Evolutionary conservation across 352 stramenopile genomes (phyloP).

Genomic region (Globisporangium parvum): DNA sequence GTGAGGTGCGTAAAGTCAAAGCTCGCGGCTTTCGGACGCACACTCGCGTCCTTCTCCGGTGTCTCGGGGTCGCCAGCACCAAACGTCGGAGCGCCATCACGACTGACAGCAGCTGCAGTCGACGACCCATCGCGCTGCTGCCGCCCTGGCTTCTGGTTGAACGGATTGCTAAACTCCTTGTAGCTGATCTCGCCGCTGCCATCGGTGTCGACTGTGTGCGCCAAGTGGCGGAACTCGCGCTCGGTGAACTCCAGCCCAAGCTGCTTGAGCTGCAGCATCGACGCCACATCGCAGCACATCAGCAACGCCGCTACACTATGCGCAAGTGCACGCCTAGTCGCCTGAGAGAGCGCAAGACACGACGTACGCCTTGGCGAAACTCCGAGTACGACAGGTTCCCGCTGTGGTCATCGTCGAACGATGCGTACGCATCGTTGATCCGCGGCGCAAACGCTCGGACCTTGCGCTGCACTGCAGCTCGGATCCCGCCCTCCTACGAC

Average conservation of each 20-base stretch:
- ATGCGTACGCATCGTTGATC: conserved; percentile 45
- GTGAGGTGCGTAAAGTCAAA: conserved; percentile 47
- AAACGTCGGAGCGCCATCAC: too few species aligned
- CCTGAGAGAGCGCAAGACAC: neutral
- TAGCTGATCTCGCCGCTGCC: conserved; percentile 54
- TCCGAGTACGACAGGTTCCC: conserved; percentile 48
- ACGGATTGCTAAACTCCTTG: conserved; percentile 45
- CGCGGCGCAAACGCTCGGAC: conserved; percentile 28
- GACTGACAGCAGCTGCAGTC: neutral
- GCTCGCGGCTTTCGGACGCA: conserved; percentile 11
- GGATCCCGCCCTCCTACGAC: conserved; percentile 28
- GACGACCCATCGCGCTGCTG: too few species aligned
- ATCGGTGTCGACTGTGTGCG: conserved; percentile 30
- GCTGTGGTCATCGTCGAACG: conserved; percentile 48
- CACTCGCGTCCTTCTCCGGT: conserved; percentile 7
- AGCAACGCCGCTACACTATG: too few species aligned
- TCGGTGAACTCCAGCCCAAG: conserved; percentile 44
- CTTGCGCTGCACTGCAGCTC: conserved; percentile 31
- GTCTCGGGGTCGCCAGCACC: neutral
- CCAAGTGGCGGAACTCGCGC: conserved; percentile 39
- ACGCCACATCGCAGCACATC: too few species aligned
- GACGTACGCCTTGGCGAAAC: conserved; percentile 35
- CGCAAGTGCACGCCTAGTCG: too few species aligned
- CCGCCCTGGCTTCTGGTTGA: conserved; percentile 8
- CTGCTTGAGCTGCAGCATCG: conserved; percentile 29